Base-by-base conservation (phyloP, 2,329 filamentous ascomycete genomes). In the Arthrinium phaeospermum region DNA sequence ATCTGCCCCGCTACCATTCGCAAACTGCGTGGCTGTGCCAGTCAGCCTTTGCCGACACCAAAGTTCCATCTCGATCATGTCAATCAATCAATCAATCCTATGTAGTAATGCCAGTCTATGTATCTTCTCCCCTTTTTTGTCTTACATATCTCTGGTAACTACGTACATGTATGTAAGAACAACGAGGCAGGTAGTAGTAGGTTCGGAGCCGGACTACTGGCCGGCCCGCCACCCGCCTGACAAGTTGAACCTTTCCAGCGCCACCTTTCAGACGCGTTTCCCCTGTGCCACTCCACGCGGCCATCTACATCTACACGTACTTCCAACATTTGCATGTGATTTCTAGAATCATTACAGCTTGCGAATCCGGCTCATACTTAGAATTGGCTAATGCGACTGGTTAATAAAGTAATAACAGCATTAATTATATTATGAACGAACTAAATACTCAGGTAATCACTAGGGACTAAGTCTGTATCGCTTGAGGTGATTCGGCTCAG, bases 271-370 rank as follows among this genome's bases (percentile, higher is more conserved):
- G 3, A 64, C 57, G 57, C 34, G 57, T 64, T 22, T 41, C 19
- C 49, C 34, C 57, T n/a, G 30, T 64, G 19, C 34, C 30, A 61
- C 57, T 64, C 57, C 57, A 64, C 57, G 34, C 57, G 57, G 57
- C 57, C 57, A 64, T 37, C 16, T 34, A 19, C 16, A 41, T 41
- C 37, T 41, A 41, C 37, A 10, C 37, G 37, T 41, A 41, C 8
- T n/a, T 37, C 19, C 12, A 16, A 37, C 37, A 27, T 64, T 64
- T 19, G 14, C 57, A 64, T 64, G 57, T 64, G 53, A 61, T 61
- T 37, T 61, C 53, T 61, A 30, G 30, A 61, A 61, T 12, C 49
- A 53, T 53, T 53, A 2, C 12, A 27, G 4, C 27, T 16, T 34
- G 27, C 3, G n/a, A 13, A 24, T 24, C 14, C n/a, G n/a, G 49